Base-by-base conservation (phyloP, 2,329 filamentous ascomycete species). In the Ceratocystis variospora region DNA sequence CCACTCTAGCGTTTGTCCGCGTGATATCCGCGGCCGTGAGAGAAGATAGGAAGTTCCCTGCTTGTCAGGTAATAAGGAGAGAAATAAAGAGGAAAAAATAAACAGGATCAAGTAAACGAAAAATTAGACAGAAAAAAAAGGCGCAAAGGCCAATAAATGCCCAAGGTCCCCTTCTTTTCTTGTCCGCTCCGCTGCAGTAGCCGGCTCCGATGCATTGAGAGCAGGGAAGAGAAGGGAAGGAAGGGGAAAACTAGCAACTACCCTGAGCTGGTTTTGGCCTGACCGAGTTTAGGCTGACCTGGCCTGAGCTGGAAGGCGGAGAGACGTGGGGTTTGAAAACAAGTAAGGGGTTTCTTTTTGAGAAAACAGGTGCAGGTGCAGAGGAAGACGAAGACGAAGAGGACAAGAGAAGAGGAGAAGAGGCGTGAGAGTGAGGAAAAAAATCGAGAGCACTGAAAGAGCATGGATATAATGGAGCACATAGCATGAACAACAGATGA, bases 1-100 rank as follows among this genome's bases (percentile, higher is more conserved):
- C 53, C 53, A 57, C 53, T 57, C 53, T 57, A 57, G 53, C 53
- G 53, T 57, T 57, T 57, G 25, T 57, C 53, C 53, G 53, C 53
- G 53, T 57, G 53, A 57, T 57, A 57, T 57, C 53, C 22, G 53
- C 53, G 53, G 53, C 25, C 25, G 25, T n/a, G 53, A 57, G 53
- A 28, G 1, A 12, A 17, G 10, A 15, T 33, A 28, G 25, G 37
- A 41, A 7, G 25, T 57, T 57, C 53, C 25, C 53, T 57, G 53
- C 6, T 53, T 31, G 53, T 31, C 53, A 31, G 25, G 10, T 31
- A 33, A 17, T 31, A 8, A 17, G 31, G 22, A 31, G 53, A 8
- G 7, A 3, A 57, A 57, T 12, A 7, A n/a, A 57, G 17, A 57
- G 25, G 12, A 31, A 28, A 31, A 33, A n/a, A 28, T 5, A n/a